Evolutionary conservation across 345 rosid genomes (phyloP), one percentile per base, ranked within the genome.

Genomic region (Lumnitzera racemosa): DNA sequence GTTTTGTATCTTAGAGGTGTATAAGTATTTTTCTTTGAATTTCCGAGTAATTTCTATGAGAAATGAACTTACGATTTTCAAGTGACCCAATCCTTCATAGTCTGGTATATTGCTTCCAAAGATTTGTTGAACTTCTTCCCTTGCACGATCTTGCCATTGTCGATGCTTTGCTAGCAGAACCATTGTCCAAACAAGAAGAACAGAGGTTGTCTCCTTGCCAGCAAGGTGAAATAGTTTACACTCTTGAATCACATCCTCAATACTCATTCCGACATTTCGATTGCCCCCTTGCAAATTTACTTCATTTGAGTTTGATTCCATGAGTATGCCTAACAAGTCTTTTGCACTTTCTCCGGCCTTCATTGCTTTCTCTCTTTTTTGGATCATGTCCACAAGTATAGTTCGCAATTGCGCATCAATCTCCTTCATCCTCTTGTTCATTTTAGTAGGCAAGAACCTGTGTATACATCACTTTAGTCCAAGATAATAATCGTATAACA

Each of bases 141-240:
- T 78, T 41, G 80, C 85, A 1, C 61, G 72, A 25, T 66, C 67
- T 72, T 84, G 95, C 96, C 95, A 89, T 49, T 83, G 58, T 47
- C 66, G 75, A 59, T 82, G 69, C 47, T 68, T 43, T 60, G 80
- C 68, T 67, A 84, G 57, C 46, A 89, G 59, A 50, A 85, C 66
- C 74, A 80, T 59, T 9, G 84, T 74, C 97, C 90, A 89, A 23
- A 68, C 74, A 27, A 87, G 70, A 25, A 84, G 63, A 56, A 51
- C 63, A 11, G 89, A 63, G 13, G 87, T 81, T 5, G 96, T 81
- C 71, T 82, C 89, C 47, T 84, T 80, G 16, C 89, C 95, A 0
- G 86, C 80, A 12, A 89, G 64, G 64, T 81, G 84, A 67, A 87
- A 89, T 53, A 81, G 27, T 63, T 76, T 87, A 63, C 89, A 87